Percentiles rank a stretch among this genome's conserved stretches.
phyloP scores from a whole-genome alignment of 352 stramenopile species.

The Globisporangium ultimum region DNA sequence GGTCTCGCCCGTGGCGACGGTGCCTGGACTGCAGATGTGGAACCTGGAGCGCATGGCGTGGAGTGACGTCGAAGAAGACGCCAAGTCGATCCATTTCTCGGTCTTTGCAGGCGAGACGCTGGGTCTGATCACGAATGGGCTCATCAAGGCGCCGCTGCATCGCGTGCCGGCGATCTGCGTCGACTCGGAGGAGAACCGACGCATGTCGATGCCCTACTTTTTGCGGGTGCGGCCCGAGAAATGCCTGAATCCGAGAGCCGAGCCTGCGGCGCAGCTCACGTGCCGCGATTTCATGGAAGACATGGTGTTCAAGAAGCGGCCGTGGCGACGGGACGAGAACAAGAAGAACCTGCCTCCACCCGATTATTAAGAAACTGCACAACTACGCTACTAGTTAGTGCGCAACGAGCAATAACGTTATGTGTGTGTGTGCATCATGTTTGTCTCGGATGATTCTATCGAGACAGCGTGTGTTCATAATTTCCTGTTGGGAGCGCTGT shows the following conservation, averaged over 20 bases:
- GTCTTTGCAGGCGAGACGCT: constrained; percentile 82
- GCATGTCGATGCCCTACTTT: constrained; percentile 89
- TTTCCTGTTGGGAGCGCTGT: background rate
- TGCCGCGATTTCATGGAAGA: constrained; percentile 86
- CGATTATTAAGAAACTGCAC: constrained; percentile 41
- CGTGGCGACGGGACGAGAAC: constrained; percentile 54
- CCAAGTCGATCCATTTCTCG: constrained; percentile 59
- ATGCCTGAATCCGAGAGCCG: constrained; percentile 54
- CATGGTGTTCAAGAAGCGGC: constrained; percentile 72
- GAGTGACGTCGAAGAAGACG: constrained; percentile 71
- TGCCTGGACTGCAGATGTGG: constrained; percentile 82
- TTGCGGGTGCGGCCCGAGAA: constrained; percentile 49
- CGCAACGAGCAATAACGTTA: background rate
- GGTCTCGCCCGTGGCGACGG: constrained; percentile 68
- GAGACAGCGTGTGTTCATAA: background rate
- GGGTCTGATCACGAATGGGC: constrained; percentile 65
- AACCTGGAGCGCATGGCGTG: constrained; percentile 83
- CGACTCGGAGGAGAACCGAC: constrained; percentile 44
- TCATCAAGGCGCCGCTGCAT: constrained; percentile 70
- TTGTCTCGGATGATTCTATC: no score
- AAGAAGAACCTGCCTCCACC: constrained; percentile 33
- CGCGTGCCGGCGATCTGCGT: constrained; percentile 73
- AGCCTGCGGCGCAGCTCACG: constrained; percentile 36
- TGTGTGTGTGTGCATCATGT: background rate
- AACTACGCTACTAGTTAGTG: background rate